Percentiles rank a stretch among this genome's conserved stretches.
These are phyloP conservation scores for Hymenoscyphus scutula DNA, from an alignment of 2,329 filamentous ascomycete species.

Conservation along the genomic window DNA sequence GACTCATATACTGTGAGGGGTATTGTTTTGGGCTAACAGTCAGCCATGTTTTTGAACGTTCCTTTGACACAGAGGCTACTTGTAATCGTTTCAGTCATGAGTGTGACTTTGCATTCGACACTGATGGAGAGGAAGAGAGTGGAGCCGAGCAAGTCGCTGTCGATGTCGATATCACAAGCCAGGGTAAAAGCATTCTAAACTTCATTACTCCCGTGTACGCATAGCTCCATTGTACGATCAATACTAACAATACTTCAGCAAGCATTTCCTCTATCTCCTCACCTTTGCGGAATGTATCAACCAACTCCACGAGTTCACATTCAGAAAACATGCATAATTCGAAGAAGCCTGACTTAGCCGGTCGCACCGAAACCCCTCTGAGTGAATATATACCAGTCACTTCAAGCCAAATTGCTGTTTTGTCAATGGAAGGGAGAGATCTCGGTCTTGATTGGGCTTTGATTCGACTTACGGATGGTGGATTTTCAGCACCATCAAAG, in stretches of 20 bases:
- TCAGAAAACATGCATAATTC: not conserved
- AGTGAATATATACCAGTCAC: not conserved
- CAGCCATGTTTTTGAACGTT: not conserved
- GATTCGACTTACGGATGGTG: not conserved
- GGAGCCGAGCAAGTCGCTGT: not conserved
- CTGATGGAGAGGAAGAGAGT: not conserved
- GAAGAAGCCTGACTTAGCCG: not conserved
- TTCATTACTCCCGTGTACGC: too few relatives aligned
- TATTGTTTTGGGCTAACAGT: slow-evolving; percentile 4
- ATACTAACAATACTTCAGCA: too few relatives aligned
- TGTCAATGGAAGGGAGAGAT: too few relatives aligned
- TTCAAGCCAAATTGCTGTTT: too few relatives aligned
- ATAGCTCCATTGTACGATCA: too few relatives aligned
- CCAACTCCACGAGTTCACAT: not conserved
- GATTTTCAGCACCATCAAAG: not conserved
- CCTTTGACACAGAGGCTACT: not conserved
- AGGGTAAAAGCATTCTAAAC: too few relatives aligned
- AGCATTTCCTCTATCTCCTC: not conserved
- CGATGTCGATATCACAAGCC: too few relatives aligned
- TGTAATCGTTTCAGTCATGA: not conserved
- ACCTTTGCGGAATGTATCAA: not conserved
- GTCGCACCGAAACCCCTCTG: not conserved
- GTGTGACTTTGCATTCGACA: not conserved
- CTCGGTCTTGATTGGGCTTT: not conserved
- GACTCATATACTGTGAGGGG: not conserved